Evolutionary conservation across 2,329 filamentous ascomycete species (phyloP).

Genomic region (Clarireedia paspali): DNA sequence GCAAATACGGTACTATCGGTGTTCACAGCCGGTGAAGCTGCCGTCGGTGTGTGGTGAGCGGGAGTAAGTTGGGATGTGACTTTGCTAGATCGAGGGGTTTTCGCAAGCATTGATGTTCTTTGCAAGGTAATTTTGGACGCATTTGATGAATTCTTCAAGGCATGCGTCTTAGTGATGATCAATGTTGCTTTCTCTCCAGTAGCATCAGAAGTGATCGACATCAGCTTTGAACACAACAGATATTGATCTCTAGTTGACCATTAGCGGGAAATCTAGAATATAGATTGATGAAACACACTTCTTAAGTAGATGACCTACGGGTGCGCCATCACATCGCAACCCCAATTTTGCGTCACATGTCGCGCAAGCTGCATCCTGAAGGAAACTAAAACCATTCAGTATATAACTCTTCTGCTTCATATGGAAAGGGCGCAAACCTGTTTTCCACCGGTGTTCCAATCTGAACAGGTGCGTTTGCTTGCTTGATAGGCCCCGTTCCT

Average conservation of each 20-base stretch:
- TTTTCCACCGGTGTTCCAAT: slow-evolving; percentile 23
- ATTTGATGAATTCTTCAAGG: slow-evolving; percentile 13
- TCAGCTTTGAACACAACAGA: slow-evolving; percentile 22
- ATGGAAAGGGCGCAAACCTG: slow-evolving; percentile 14
- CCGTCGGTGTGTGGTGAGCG: background rate
- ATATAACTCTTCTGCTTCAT: background rate
- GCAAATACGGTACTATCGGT: background rate
- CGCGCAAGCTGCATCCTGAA: slow-evolving; percentile 26
- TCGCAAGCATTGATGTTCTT: background rate
- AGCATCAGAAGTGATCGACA: slow-evolving; percentile 20
- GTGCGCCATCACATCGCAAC: slow-evolving; percentile 25
- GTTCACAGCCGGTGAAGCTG: background rate
- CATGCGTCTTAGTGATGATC: slow-evolving; percentile 16
- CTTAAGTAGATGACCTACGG: slow-evolving; percentile 24
- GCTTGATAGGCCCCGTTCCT: slow-evolving; percentile 19
- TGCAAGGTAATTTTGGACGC: background rate
- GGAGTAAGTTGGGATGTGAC: background rate
- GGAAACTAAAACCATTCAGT: slow-evolving; percentile 15
- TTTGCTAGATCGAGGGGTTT: background rate
- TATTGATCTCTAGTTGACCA: slow-evolving; percentile 21
- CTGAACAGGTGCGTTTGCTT: slow-evolving; percentile 11
- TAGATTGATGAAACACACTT: slow-evolving; percentile 15
- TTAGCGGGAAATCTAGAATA: background rate
- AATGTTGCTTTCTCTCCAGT: slow-evolving; percentile 18
- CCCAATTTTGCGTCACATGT: slow-evolving; percentile 23